Evolutionary conservation across 2,329 filamentous ascomycete genomes (phyloP).

Genomic region (Colletotrichum phormii): DNA sequence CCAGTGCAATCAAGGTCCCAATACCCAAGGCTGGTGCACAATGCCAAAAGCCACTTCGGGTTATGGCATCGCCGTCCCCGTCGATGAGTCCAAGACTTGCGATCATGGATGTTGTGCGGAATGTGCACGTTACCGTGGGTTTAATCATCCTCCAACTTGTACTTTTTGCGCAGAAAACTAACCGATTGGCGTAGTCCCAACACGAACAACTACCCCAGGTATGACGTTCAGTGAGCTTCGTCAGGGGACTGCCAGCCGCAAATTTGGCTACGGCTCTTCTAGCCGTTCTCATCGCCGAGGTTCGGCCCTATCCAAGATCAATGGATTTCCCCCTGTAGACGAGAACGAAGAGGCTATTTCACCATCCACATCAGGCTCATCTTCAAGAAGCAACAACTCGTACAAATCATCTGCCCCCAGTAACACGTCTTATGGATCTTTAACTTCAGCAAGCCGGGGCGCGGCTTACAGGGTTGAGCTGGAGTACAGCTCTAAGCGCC

Average conservation of each 20-base stretch:
- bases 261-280: slow-evolving; percentile 47
- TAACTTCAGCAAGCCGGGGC: slow-evolving; percentile 36
- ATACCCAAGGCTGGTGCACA: slow-evolving; percentile 65
- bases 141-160: slow-evolving; percentile 3
- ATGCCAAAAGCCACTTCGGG: slow-evolving; percentile 49
- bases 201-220: slow-evolving; percentile 48
- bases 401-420: slow-evolving; percentile 17
- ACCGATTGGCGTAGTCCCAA: slow-evolving; percentile 43
- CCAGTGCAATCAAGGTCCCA: slow-evolving; percentile 61
- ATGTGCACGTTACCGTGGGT: slow-evolving; percentile 58
- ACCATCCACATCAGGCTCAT: slow-evolving; percentile 34
- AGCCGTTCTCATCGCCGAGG: slow-evolving; percentile 46
- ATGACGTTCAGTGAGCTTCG: slow-evolving; percentile 51
- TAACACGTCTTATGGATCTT: slow-evolving; percentile 12
- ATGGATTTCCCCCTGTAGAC: neutral
- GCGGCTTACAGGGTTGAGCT: slow-evolving; percentile 43
- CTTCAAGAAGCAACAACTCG: slow-evolving; percentile 23
- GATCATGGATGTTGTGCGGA: slow-evolving; percentile 65
- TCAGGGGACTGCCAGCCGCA: slow-evolving; percentile 51
- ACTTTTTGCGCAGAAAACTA: neutral
- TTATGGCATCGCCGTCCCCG: slow-evolving; percentile 41
- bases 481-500: slow-evolving; percentile 43
- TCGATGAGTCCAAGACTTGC: slow-evolving; percentile 55
- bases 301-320: slow-evolving; percentile 38
- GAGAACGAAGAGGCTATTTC: slow-evolving; percentile 10